A percentile compares a stretch with the other conserved stretches of the same genome.
These are phyloP conservation scores for Ceratocystiopsis sp. DNA, from an alignment of 2,329 filamentous ascomycete species.

Conservation along the genomic window DNA sequence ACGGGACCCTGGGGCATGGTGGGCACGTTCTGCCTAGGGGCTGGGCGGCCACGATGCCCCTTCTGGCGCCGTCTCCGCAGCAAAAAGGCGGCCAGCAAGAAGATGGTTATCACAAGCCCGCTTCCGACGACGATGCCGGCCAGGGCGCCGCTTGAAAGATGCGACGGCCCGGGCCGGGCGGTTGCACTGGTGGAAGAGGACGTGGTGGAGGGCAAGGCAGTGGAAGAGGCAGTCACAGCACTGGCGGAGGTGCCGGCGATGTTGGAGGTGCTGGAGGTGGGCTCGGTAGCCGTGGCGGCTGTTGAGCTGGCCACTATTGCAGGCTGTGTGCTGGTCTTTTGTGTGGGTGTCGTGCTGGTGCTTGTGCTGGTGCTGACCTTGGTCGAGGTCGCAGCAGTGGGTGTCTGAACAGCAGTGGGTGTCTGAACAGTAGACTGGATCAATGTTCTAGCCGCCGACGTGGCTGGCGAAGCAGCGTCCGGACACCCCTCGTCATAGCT, in stretches of 20 bases:
- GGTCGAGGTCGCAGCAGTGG: background rate
- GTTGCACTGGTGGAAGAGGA: too few species aligned
- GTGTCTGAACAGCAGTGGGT: background rate
- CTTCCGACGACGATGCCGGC: background rate
- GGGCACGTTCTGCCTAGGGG: too few species aligned
- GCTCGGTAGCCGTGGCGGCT: background rate
- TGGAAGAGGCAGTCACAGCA: too few species aligned
- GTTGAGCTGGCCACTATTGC: constrained; percentile 11
- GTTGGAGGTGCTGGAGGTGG: background rate
- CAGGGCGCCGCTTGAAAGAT: background rate
- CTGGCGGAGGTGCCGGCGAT: background rate
- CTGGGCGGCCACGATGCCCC: too few species aligned
- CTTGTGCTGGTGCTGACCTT: background rate
- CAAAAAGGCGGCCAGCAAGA: background rate
- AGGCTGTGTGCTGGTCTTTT: background rate
- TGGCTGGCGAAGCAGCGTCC: background rate
- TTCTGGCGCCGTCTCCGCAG: too few species aligned
- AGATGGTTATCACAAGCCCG: background rate
- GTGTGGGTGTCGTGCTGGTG: background rate
- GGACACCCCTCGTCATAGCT: constrained; percentile 15
- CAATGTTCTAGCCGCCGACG: background rate
- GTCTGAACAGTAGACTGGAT: background rate
- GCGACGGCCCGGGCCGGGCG: too few species aligned
- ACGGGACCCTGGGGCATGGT: too few species aligned
- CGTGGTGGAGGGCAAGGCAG: too few species aligned